phyloP scores from a whole-genome alignment of 108 stramenopile genomes.

The Aurantiochytrium sp. region DNA sequence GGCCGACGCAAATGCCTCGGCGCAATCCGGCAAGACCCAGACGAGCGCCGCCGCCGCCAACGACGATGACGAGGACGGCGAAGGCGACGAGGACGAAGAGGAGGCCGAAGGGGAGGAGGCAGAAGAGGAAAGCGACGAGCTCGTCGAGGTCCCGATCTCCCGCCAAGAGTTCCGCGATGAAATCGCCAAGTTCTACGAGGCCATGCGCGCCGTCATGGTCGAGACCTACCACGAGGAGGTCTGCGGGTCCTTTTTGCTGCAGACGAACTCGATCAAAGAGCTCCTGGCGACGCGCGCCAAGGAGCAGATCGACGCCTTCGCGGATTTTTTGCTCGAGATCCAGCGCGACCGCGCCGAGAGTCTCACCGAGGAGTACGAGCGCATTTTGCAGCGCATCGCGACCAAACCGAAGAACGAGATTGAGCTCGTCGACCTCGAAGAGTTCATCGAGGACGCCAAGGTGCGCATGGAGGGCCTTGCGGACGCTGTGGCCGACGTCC shows the following conservation, averaged over 20 bases:
- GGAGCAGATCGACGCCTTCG: constrained; percentile 52
- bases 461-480: constrained; percentile 38
- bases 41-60: neutral
- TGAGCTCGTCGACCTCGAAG: constrained; percentile 53
- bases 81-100: neutral
- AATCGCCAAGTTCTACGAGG: constrained; percentile 38
- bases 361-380: constrained; percentile 46
- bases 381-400: constrained; percentile 50
- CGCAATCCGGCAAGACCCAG: no score
- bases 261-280: constrained; percentile 41
- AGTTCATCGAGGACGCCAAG: constrained; percentile 56
- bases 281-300: constrained; percentile 41
- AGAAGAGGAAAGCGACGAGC: constrained; percentile 6
- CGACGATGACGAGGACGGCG: neutral
- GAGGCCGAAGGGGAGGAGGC: neutral
- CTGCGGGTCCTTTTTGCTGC: constrained; percentile 39
- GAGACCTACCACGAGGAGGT: constrained; percentile 28
- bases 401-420: constrained; percentile 57
- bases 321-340: constrained; percentile 41
- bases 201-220: neutral
- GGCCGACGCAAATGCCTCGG: no score
- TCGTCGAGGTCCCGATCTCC: neutral
- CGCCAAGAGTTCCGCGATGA: constrained; percentile 35
- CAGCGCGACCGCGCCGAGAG: constrained; percentile 38
- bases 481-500: constrained; percentile 33